These are phyloP conservation scores for Quaeritorhiza haematococci DNA, from an alignment of 371 early-diverging fungal genomes.

Conservation along the genomic window DNA sequence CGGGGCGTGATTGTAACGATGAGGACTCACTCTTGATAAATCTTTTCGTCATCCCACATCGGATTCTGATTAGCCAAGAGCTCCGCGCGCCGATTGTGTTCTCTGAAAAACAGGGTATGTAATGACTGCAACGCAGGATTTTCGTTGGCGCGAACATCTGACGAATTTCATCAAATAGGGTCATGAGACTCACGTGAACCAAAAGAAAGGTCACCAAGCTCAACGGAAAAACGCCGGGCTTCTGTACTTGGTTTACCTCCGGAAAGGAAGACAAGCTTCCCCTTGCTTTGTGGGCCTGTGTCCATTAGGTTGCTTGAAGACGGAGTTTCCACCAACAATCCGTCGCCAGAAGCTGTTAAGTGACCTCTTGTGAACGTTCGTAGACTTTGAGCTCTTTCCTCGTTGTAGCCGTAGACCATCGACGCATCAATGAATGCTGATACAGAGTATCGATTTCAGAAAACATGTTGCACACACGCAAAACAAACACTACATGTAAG, in stretches of 20 bases:
- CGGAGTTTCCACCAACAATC: no score
- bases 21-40: constrained; percentile 15
- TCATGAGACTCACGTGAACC: constrained; percentile 1
- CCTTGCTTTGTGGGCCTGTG: background rate
- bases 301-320: background rate
- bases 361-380: background rate
- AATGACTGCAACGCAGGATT: constrained; percentile 1
- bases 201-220: constrained; percentile 5
- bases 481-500: background rate
- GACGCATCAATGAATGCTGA: constrained; percentile 27
- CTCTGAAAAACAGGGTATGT: constrained; percentile 23
- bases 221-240: constrained; percentile 14
- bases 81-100: constrained; percentile 32
- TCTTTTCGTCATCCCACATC: constrained; percentile 19
- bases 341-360: background rate
- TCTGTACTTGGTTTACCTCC: constrained; percentile 15
- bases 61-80: constrained; percentile 10
- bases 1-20: background rate
- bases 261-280: background rate
- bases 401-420: constrained; percentile 21
- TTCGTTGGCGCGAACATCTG: constrained; percentile 3
- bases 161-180: background rate
- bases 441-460: constrained; percentile 5
- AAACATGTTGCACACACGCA: background rate
- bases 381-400: background rate